These are phyloP conservation scores for Aspergillus sp. DNA, from an alignment of 2,329 filamentous ascomycete genomes.

Conservation along the genomic window DNA sequence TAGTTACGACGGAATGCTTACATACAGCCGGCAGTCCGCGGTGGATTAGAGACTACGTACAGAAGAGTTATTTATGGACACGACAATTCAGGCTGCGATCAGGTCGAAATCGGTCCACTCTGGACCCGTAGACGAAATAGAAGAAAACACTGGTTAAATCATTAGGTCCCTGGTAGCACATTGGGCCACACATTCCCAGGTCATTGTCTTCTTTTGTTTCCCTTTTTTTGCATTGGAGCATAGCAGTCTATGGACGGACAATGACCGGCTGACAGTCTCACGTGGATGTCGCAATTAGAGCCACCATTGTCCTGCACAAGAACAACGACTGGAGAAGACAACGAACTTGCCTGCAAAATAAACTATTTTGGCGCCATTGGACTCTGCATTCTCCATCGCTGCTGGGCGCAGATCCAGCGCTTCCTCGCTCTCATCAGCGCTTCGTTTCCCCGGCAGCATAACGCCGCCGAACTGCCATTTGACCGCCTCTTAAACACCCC, in stretches of 20 bases:
- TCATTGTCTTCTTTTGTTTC: no score
- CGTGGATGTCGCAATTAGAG: neutral
- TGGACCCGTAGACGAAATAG: neutral
- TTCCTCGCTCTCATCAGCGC: neutral
- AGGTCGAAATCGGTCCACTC: neutral
- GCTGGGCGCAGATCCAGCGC: neutral
- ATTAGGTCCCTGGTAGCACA: no score
- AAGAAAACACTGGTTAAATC: neutral
- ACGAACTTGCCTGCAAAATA: no score
- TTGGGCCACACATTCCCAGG: no score
- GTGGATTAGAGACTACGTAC: neutral
- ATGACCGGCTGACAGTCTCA: neutral
- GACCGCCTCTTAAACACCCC: neutral
- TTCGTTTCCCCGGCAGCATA: conserved; percentile 11
- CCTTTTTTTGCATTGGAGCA: no score
- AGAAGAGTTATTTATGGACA: neutral
- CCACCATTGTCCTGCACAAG: neutral
- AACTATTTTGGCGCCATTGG: neutral
- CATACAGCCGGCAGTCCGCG: no score
- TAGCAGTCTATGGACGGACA: no score
- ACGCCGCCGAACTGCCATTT: neutral
- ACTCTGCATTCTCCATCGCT: neutral
- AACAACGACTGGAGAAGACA: no score
- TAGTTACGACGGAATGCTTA: no score
- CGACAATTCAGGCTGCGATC: neutral